Percentiles rank a stretch among this genome's conserved stretches.
Conservation (phyloP, 345 rosid genomes). For the Rhizophora apiculata region DNA sequence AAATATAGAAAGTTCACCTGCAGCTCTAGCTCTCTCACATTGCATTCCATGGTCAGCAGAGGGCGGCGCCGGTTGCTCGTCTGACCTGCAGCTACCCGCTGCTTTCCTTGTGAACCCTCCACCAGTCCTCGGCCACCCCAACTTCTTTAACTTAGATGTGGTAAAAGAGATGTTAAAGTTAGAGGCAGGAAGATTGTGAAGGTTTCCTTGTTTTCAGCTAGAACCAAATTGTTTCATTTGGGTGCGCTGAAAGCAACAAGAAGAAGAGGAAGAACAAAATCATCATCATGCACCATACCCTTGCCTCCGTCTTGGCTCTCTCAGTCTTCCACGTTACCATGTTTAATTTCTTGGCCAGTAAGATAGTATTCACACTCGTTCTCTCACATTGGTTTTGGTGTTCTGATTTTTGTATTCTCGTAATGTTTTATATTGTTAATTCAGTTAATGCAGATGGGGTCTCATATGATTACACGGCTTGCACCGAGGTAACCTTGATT, state of each 20-base stretch:
- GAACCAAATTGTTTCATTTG: not conserved
- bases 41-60: constrained; percentile 29
- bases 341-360: constrained; percentile 31
- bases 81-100: constrained; percentile 5
- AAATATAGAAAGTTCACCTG: constrained; percentile 15
- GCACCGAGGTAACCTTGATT: constrained; percentile 48
- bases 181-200: not conserved
- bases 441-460: constrained; percentile 50
- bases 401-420: not conserved
- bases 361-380: constrained; percentile 34
- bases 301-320: constrained; percentile 11
- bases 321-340: constrained; percentile 26
- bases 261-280: no score
- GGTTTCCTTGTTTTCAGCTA: not conserved
- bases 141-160: not conserved
- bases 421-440: constrained; percentile 1
- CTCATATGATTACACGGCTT: constrained; percentile 68
- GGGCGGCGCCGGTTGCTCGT: constrained; percentile 1
- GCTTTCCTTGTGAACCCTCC: constrained; percentile 34
- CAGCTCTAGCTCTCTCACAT: not conserved
- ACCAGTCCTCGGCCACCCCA: not conserved
- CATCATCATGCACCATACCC: constrained; percentile 23
- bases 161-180: not conserved
- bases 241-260: not conserved
- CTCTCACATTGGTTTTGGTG: not conserved